Evolutionary conservation across 2,329 filamentous ascomycete genomes (phyloP).

Genomic region (Setomelanomma holmii): DNA sequence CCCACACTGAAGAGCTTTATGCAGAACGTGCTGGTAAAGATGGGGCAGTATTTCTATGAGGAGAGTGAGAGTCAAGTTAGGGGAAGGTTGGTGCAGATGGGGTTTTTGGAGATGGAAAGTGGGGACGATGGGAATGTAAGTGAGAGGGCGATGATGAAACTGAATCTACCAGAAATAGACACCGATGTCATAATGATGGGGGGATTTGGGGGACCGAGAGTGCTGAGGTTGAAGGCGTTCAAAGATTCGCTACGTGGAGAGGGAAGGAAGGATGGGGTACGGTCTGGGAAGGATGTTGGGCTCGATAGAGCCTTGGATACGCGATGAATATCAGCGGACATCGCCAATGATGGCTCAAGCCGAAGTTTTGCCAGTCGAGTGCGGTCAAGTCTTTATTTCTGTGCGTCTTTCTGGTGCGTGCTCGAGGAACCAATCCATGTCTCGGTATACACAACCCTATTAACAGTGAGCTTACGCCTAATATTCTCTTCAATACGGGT

Average conservation of each 20-base stretch:
- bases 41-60: constrained; percentile 28
- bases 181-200: background rate
- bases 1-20: constrained; percentile 35
- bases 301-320: too few species aligned
- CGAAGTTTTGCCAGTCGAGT: too few species aligned
- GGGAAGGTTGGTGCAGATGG: constrained; percentile 19
- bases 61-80: constrained; percentile 19
- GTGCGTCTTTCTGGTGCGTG: too few species aligned
- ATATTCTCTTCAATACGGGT: too few species aligned
- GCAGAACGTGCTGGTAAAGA: constrained; percentile 14
- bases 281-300: background rate
- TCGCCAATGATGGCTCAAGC: too few species aligned
- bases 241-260: background rate
- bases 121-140: background rate
- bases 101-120: too few species aligned
- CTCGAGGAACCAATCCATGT: too few species aligned
- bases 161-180: background rate
- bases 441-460: too few species aligned
- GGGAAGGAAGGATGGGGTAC: background rate
- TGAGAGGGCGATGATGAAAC: background rate
- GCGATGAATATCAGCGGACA: too few species aligned
- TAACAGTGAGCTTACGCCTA: too few species aligned
- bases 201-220: background rate
- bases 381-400: too few species aligned
- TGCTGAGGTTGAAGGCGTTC: background rate